Evolutionary conservation across 2,329 filamentous ascomycete species (phyloP), one percentile per base, ranked within the genome.

Genomic region (Trichoderma atroviride): DNA sequence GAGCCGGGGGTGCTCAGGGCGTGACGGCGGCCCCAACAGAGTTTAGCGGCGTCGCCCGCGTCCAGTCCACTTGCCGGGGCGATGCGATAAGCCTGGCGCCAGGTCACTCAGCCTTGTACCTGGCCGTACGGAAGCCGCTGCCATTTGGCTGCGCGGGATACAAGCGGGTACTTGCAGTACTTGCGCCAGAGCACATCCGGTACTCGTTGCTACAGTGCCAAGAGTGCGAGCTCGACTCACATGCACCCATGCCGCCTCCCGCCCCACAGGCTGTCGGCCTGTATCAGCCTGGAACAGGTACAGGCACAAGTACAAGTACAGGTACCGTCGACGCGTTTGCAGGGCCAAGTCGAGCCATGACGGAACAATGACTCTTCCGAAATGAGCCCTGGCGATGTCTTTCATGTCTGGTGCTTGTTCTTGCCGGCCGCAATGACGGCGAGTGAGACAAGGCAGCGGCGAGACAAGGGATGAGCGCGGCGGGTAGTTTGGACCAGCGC

Each of bases 61-160:
- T 58, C 74, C 74, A 78, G 75, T 75, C 70, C 70, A 68, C 73
- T 78, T 75, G 70, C 77, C 75, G 69, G 73, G 75, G 74, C 77
- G 75, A 79, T 79, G 74, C 77, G 77, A 78, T 78, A 78, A 78
- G 56, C 63, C 27, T 52, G 43, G 64, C 55, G 55, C 31, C 29
- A 59, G 40, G 55, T 59, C 43, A 52, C 64, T 67, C 53, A 59
- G 55, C 64, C 64, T 58, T 57, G 65, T 61, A 61, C 65, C 37
- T 35, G 4, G 11, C 6, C 27, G 63, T 37, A 58, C 63, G 37
- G 33, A 5, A 40, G 47, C 24, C 61, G 52, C 55, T 10, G 33
- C 16, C 13, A 13, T 53, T 53, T 65, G 47, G 43, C 24, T 35
- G 47, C 13, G 47, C n/a, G 22, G 47, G 22, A 50, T 50, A 50